phyloP scores from a whole-genome alignment of 441 rosid genomes.

The Eutrema salsugineum region DNA sequence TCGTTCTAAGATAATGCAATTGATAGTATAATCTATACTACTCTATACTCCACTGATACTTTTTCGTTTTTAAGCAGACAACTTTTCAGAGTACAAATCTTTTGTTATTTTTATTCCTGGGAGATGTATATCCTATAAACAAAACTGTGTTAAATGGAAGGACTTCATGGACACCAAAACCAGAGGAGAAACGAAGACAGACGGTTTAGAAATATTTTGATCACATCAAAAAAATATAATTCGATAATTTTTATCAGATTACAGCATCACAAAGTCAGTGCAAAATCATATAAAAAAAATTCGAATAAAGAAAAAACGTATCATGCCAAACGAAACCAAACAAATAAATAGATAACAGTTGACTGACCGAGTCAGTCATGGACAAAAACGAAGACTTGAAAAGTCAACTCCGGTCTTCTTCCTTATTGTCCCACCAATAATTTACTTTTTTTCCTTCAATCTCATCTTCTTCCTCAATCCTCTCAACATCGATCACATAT shows the following conservation, averaged over 20 bases:
- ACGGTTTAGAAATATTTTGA: not conserved
- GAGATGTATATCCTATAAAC: no score
- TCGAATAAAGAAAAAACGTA: not conserved
- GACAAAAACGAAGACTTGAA: not conserved
- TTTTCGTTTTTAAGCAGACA: no score
- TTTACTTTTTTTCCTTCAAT: not conserved
- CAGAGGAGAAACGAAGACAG: no score
- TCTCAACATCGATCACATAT: conserved; percentile 2
- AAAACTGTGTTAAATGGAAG: no score
- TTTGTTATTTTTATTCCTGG: no score
- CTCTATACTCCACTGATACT: no score
- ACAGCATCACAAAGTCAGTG: not conserved
- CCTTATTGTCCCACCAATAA: no score
- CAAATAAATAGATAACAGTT: not conserved
- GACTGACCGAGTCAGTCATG: not conserved
- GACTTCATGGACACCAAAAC: no score
- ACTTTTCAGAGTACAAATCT: not conserved
- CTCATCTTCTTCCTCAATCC: conserved; percentile 18
- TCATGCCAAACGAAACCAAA: not conserved
- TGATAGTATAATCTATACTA: no score
- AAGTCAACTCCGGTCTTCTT: no score
- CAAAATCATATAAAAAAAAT: not conserved
- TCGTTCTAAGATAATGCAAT: not conserved
- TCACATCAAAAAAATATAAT: not conserved
- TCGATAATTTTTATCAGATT: no score